phyloP scores from a whole-genome alignment of 1,284 basidiomycete genomes.

The Microbotryum lychnidis-dioicae region DNA sequence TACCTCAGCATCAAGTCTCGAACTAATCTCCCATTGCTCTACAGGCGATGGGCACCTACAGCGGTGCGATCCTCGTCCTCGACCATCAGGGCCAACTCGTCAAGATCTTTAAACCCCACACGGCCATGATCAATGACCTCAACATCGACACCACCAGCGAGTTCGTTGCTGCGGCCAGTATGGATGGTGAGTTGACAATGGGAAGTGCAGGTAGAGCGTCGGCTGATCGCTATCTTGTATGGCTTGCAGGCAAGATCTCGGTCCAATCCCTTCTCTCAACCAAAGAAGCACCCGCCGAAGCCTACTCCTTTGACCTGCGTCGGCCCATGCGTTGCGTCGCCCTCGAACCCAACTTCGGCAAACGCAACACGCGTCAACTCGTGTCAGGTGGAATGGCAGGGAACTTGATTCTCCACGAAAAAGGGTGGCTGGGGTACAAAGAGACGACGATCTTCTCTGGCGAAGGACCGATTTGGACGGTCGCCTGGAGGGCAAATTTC shows the following conservation, averaged over 20 bases:
- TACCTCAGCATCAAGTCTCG: background rate
- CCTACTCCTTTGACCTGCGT: constrained; percentile 83
- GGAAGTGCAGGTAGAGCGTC: background rate
- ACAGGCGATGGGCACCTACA: constrained; percentile 73
- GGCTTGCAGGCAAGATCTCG: constrained; percentile 64
- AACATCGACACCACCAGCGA: constrained; percentile 76
- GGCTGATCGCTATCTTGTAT: background rate
- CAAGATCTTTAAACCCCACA: constrained; percentile 85
- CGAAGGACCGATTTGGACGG: constrained; percentile 91
- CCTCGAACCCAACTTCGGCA: constrained; percentile 83
- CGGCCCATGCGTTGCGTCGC: constrained; percentile 84
- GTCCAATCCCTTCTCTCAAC: constrained; percentile 69
- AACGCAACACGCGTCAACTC: constrained; percentile 70
- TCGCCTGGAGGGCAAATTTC: constrained; percentile 73
- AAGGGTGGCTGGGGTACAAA: constrained; percentile 93
- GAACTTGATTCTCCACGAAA: constrained; percentile 75
- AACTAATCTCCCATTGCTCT: background rate
- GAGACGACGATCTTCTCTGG: constrained; percentile 76
- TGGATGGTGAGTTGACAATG: constrained; percentile 64
- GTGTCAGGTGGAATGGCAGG: constrained; percentile 92
- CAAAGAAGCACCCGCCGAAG: constrained; percentile 49
- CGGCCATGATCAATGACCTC: constrained; percentile 81
- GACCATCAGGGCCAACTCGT: constrained; percentile 53
- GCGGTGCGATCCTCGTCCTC: constrained; percentile 66
- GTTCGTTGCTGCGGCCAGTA: constrained; percentile 84